A percentile compares a stretch with the other conserved stretches of the same genome.
phyloP scores from a whole-genome alignment of 2,329 filamentous ascomycete species.

The Sclerotinia trifoliorum region DNA sequence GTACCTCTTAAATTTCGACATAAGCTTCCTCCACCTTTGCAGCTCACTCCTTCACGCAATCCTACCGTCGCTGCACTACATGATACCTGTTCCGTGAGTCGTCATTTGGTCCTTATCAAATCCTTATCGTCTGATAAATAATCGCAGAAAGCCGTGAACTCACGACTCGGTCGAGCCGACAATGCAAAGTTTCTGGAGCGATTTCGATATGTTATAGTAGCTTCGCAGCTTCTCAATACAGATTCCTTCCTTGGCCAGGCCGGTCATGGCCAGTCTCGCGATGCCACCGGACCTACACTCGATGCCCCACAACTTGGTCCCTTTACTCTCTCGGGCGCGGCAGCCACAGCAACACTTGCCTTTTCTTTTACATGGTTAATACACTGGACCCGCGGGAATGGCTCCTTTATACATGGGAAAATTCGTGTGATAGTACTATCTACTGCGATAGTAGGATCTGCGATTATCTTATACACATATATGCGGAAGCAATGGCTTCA shows the following conservation, averaged over 20 bases:
- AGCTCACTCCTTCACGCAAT: conserved; percentile 45
- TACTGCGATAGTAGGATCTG: conserved; percentile 51
- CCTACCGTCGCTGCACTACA: conserved; percentile 48
- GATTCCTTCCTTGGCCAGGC: conserved; percentile 53
- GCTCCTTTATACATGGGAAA: conserved; percentile 53
- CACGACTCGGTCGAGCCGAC: conserved; percentile 71
- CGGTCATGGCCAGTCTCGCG: conserved; percentile 32
- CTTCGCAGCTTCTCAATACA: conserved; percentile 81
- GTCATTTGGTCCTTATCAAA: conserved; percentile 3
- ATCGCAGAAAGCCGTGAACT: conserved; percentile 65
- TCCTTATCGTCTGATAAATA: conserved; percentile 21
- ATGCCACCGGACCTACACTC: conserved; percentile 26
- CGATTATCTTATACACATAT: conserved; percentile 64
- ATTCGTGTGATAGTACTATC: conserved; percentile 51
- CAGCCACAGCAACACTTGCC: conserved; percentile 61
- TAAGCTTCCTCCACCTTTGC: conserved; percentile 46
- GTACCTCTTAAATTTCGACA: conserved; percentile 56
- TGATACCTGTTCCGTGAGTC: conserved; percentile 53
- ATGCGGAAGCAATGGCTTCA: conserved; percentile 78
- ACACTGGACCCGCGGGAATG: conserved; percentile 63
- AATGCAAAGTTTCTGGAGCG: conserved; percentile 86
- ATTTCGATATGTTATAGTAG: conserved; percentile 90
- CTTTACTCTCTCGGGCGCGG: conserved; percentile 63
- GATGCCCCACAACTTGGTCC: conserved; percentile 40
- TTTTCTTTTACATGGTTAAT: conserved; percentile 61